phyloP scores from a whole-genome alignment of 805 yeast genomes.

The Candida qinlingensis region DNA sequence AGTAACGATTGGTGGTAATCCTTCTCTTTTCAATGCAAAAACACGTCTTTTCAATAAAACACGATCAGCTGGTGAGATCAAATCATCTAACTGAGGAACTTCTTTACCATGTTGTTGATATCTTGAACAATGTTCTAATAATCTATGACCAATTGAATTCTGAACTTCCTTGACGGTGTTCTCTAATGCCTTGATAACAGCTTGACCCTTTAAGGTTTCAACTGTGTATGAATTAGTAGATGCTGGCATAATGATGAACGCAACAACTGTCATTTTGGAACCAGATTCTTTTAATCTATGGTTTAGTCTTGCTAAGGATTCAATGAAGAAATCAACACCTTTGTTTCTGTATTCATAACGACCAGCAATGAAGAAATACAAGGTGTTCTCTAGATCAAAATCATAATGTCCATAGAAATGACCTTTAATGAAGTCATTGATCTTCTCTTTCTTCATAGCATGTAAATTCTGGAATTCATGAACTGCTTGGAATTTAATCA shows the following conservation, averaged over 20 bases:
- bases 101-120: constrained; percentile 53
- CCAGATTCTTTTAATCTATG: constrained; percentile 76
- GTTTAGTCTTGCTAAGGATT: constrained; percentile 86
- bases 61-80: constrained; percentile 81
- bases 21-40: constrained; percentile 83
- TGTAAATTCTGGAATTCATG: constrained; percentile 97
- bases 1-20: constrained; percentile 92
- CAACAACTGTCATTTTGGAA: constrained; percentile 89
- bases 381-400: constrained; percentile 88
- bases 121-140: constrained; percentile 87
- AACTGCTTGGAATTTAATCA: constrained; percentile 92
- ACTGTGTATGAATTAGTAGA: constrained; percentile 90
- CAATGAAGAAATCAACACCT: constrained; percentile 94
- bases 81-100: constrained; percentile 73
- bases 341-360: constrained; percentile 95
- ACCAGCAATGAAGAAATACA: constrained; percentile 95
- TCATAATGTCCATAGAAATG: constrained; percentile 97
- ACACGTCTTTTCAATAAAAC: constrained; percentile 89
- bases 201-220: constrained; percentile 93
- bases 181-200: constrained; percentile 88
- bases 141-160: constrained; percentile 74
- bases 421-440: constrained; percentile 91
- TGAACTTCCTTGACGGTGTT: constrained; percentile 86
- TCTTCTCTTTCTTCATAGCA: constrained; percentile 84
- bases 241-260: constrained; percentile 98